phyloP scores from a whole-genome alignment of 164 flowering plant species.

The Vitis rupestris region DNA sequence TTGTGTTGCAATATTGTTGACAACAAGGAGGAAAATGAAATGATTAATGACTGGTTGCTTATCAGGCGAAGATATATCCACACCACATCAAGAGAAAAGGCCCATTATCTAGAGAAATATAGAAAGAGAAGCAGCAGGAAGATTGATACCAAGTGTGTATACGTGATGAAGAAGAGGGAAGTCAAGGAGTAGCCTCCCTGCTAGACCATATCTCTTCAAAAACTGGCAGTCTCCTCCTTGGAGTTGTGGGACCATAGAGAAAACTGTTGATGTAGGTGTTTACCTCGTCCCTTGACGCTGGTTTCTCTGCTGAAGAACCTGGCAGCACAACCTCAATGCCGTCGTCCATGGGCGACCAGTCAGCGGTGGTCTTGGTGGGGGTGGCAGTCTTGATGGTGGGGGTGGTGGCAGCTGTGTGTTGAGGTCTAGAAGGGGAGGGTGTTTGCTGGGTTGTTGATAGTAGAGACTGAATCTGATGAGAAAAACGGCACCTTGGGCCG shows the following conservation, averaged over 20 bases:
- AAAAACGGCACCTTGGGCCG: slow-evolving; percentile 22
- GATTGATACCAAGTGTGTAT: too few relatives aligned
- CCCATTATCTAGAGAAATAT: too few relatives aligned
- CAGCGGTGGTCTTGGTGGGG: neutral
- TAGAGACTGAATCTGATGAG: slow-evolving; percentile 9
- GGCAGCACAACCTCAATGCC: slow-evolving; percentile 30
- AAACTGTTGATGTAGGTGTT: slow-evolving; percentile 9
- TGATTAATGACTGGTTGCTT: too few relatives aligned
- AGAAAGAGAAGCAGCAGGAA: too few relatives aligned
- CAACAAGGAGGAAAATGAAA: too few relatives aligned
- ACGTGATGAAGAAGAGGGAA: too few relatives aligned
- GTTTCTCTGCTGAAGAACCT: neutral
- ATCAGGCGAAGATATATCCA: too few relatives aligned
- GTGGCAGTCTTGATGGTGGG: neutral
- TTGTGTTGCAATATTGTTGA: too few relatives aligned
- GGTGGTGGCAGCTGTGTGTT: neutral
- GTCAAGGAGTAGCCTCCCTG: too few relatives aligned
- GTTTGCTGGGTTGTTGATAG: slow-evolving; percentile 2
- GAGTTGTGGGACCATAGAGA: slow-evolving; percentile 18
- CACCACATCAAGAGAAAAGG: too few relatives aligned
- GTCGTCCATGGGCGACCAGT: slow-evolving; percentile 44
- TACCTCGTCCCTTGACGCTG: slow-evolving; percentile 18
- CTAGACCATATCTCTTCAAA: slow-evolving; percentile 22
- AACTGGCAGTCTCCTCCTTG: slow-evolving; percentile 21
- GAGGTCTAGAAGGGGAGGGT: slow-evolving; percentile 4